phyloP scores from a whole-genome alignment of 177 flowering plant genomes.

The Vitis hybrid region DNA sequence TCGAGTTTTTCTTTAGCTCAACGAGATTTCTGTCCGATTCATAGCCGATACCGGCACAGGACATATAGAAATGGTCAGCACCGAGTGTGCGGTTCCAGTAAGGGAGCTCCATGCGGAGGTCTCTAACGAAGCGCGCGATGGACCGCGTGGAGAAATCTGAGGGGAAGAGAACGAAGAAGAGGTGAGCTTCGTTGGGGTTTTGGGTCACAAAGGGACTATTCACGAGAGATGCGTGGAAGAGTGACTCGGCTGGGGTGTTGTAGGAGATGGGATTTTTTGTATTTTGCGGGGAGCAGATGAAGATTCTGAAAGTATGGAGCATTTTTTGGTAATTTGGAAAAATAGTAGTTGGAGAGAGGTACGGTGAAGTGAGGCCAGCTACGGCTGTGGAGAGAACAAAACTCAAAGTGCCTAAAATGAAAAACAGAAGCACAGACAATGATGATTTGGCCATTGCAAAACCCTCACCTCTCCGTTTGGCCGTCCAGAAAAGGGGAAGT shows the following conservation, averaged over 20 bases:
- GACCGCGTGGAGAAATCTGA: conserved; percentile 38
- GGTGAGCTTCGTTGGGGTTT: conserved; percentile 60
- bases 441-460: conserved; percentile 3
- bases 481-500: no score
- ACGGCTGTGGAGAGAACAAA: conserved; percentile 10
- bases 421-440: conserved; percentile 12
- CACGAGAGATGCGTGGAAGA: conserved; percentile 60
- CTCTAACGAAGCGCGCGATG: conserved; percentile 38
- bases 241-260: conserved; percentile 30
- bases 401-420: neutral
- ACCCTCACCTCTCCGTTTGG: neutral
- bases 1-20: conserved; percentile 75
- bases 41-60: conserved; percentile 45
- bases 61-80: conserved; percentile 73
- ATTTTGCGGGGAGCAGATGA: conserved; percentile 37
- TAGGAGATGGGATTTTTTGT: conserved; percentile 4
- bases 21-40: conserved; percentile 62
- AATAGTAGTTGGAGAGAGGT: conserved; percentile 55
- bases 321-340: conserved; percentile 52
- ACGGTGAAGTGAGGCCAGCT: conserved; percentile 30
- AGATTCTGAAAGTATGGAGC: conserved; percentile 57
- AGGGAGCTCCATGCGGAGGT: conserved; percentile 38
- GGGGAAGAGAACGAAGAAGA: conserved; percentile 63
- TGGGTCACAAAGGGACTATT: conserved; percentile 47
- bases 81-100: conserved; percentile 89